Base-by-base conservation (phyloP, 192 early-diverging fungal genomes). In the Phlyctochytrium arcticum region DNA sequence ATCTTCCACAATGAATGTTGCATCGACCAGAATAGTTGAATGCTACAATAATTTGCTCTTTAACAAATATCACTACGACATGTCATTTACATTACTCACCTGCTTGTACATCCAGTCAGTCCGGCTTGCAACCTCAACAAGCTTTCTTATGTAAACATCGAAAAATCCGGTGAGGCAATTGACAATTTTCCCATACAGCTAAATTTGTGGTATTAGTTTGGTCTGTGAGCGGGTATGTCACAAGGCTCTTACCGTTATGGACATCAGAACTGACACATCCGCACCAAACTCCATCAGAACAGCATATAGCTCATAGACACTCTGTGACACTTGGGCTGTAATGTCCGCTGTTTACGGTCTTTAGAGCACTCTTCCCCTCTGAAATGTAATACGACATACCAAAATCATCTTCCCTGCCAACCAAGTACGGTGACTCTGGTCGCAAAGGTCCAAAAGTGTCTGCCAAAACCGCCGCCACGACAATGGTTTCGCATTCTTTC, bases 131-230 rank as follows among this genome's bases (percentile, higher is more conserved):
- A 76, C 75, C 12, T 75, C 75, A n/a, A 82, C 67, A 32, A 88
- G 79, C 24, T 79, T 59, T 53, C 78, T 77, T 30, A 90, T 60
- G 46, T 87, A 90, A 15, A 77, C 71, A 36, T 81, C 77, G 48
- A 89, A 88, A 60, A 90, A 80, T 21, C 75, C 78, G 6, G 75
- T 80, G 6, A 90, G 74, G 50, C 80, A 76, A 19, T 74, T 76
- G 2, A 92, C 85, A 42, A 92, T 84, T 23, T 82, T 87, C 36
- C 73, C 69, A 75, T 92, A 92, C 9, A 92, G 70, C 86, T 90
- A 36, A 21, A 15, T 15, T 8, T 8, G 12, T 9, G 49, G 24
- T 51, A 8, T 8, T 51, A 30, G 12, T n/a, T n/a, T n/a, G n/a
- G n/a, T n/a, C n/a, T n/a, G n/a, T n/a, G n/a, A n/a, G n/a, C n/a